phyloP scores from a whole-genome alignment of 2,329 filamentous ascomycete genomes.

The Geosmithia morbida region DNA sequence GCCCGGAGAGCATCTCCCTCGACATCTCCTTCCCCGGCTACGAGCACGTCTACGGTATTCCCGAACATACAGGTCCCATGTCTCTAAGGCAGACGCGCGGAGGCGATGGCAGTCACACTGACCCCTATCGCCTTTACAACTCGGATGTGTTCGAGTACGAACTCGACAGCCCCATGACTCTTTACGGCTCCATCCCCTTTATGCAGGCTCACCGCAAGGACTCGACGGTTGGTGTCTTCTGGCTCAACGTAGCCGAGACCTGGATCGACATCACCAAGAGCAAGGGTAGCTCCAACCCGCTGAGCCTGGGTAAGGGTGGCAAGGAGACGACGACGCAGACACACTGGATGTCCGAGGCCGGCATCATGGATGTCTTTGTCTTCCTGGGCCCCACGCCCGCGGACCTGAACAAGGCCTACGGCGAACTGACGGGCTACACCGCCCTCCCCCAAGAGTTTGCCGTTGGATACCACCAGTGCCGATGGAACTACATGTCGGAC shows the following conservation, averaged over 20 bases:
- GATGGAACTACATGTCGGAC: conserved; percentile 97
- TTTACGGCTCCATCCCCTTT: conserved; percentile 93
- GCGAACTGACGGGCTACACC: conserved; percentile 81
- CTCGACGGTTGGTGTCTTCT: conserved; percentile 91
- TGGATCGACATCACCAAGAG: conserved; percentile 91
- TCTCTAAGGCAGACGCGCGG: conserved; percentile 85
- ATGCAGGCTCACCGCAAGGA: conserved; percentile 95
- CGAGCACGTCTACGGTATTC: conserved; percentile 84
- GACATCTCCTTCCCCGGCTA: conserved; percentile 91
- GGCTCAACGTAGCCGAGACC: conserved; percentile 93
- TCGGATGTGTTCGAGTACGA: conserved; percentile 97
- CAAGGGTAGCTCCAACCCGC: conserved; percentile 58
- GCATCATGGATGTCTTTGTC: conserved; percentile 82
- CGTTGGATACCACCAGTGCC: conserved; percentile 90
- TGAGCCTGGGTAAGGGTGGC: conserved; percentile 54
- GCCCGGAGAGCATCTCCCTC: conserved; percentile 79
- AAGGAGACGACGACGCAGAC: conserved; percentile 72
- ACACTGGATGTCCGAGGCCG: conserved; percentile 93
- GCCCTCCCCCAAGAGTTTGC: conserved; percentile 86
- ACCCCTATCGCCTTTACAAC: conserved; percentile 93
- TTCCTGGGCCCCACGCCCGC: conserved; percentile 81
- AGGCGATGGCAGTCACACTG: conserved; percentile 58
- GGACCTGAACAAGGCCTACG: conserved; percentile 69
- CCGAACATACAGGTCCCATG: conserved; percentile 78
- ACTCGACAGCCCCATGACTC: conserved; percentile 92